Percentiles rank a stretch among this genome's conserved stretches.
Evolutionary conservation across 129 eudicot genomes (phyloP).

Genomic region (Lactuca saligna): DNA sequence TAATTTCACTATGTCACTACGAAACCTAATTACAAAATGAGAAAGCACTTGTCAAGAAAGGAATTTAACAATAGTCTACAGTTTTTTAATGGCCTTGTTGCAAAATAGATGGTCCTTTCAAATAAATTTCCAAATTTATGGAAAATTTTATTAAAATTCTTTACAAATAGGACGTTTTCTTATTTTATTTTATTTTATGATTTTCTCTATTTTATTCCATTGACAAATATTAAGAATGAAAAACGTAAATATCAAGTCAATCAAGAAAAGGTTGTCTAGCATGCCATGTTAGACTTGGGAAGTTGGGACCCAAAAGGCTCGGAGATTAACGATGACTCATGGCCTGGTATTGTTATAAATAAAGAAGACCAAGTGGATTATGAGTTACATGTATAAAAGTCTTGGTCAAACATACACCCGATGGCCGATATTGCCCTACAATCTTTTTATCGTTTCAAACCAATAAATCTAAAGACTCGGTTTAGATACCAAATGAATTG

Average conservation of each 20-base stretch:
- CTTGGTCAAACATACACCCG: background rate
- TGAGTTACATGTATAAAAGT: background rate
- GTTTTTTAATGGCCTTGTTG: too few relatives aligned
- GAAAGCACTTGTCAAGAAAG: too few relatives aligned
- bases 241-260: constrained; percentile 7
- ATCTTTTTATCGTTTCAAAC: background rate
- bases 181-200: too few relatives aligned
- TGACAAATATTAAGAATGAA: background rate
- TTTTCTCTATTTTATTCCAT: too few relatives aligned
- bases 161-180: background rate
- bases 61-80: too few relatives aligned
- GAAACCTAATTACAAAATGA: too few relatives aligned
- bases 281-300: constrained; percentile 23
- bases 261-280: constrained; percentile 5
- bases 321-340: constrained; percentile 1
- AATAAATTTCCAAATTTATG: too few relatives aligned
- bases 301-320: constrained; percentile 17
- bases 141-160: too few relatives aligned
- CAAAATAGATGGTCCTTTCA: too few relatives aligned
- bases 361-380: constrained; percentile 16
- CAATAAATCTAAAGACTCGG: background rate
- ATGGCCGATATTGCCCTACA: background rate
- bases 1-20: too few relatives aligned
- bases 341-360: background rate
- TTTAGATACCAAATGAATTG: background rate